Evolutionary conservation across 1,139 yeast species (phyloP).

Genomic region (Protomyces arabidopsidicola): DNA sequence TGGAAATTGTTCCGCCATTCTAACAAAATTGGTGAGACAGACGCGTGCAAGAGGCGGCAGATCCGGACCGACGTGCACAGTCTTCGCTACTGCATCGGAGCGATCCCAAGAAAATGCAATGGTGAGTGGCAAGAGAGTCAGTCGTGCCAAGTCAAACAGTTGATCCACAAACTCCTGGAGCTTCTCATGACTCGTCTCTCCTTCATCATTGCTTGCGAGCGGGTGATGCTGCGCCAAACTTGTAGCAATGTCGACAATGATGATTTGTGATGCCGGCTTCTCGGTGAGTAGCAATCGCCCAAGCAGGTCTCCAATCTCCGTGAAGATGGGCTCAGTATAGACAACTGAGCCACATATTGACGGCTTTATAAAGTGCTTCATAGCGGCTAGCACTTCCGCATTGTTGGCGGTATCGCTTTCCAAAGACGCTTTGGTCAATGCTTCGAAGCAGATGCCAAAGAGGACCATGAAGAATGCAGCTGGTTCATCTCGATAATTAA

Average conservation of each 20-base stretch:
- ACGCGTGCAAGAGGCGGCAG: slow-evolving; percentile 43
- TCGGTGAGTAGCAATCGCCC: slow-evolving; percentile 65
- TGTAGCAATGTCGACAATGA: slow-evolving; percentile 30
- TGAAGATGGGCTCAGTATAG: slow-evolving; percentile 64
- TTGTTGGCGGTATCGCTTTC: slow-evolving; percentile 35
- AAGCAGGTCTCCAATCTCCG: slow-evolving; percentile 69
- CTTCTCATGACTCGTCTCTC: slow-evolving; percentile 36
- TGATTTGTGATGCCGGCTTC: slow-evolving; percentile 30
- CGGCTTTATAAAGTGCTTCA: slow-evolving; percentile 56
- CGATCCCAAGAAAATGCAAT: slow-evolving; percentile 56
- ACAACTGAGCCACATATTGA: slow-evolving; percentile 56
- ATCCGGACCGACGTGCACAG: slow-evolving; percentile 38
- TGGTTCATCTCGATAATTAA: slow-evolving; percentile 50
- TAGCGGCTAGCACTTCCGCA: slow-evolving; percentile 49
- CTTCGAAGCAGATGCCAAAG: slow-evolving; percentile 79
- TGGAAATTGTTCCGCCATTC: slow-evolving; percentile 62
- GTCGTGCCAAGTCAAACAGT: slow-evolving; percentile 70
- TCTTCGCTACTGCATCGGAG: slow-evolving; percentile 45
- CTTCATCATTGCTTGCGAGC: slow-evolving; percentile 17
- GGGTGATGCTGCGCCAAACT: slow-evolving; percentile 39
- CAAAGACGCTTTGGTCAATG: slow-evolving; percentile 44
- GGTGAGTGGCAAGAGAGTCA: slow-evolving; percentile 63
- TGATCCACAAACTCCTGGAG: slow-evolving; percentile 64
- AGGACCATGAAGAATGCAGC: slow-evolving; percentile 73
- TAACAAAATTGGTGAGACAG: slow-evolving; percentile 47